Percentiles rank a stretch among this genome's conserved stretches.
Conservation (phyloP, 345 rosid species). For the Bruguiera parviflora region DNA sequence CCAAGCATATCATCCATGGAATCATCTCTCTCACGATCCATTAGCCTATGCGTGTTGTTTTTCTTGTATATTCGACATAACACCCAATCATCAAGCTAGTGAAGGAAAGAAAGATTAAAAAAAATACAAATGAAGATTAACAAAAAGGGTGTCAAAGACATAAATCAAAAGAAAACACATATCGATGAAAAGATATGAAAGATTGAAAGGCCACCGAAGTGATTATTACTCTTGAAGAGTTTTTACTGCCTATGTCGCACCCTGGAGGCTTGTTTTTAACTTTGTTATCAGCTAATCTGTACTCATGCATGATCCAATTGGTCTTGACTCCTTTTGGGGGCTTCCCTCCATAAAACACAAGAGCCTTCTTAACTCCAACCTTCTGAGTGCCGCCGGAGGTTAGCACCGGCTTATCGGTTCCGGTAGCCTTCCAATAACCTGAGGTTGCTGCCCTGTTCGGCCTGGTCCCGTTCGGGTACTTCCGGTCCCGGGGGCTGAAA, state of each 20-base stretch:
- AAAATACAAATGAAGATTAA: background rate
- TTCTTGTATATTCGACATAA: constrained; percentile 91
- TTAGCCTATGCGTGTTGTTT: constrained; percentile 41
- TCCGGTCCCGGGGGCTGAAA: constrained; percentile 34
- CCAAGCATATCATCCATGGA: constrained; percentile 48
- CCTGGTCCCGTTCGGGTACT: constrained; percentile 34
- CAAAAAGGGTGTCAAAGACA: background rate
- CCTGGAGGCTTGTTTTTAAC: constrained; percentile 51
- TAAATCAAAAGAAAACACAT: background rate
- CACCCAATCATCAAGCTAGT: constrained; percentile 96
- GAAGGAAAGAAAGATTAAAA: background rate
- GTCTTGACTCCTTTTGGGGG: constrained; percentile 36
- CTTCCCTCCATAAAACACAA: constrained; percentile 35
- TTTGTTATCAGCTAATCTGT: constrained; percentile 25
- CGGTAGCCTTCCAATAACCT: constrained; percentile 39
- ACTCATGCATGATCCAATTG: constrained; percentile 39
- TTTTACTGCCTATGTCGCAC: constrained; percentile 62
- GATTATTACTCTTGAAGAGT: constrained; percentile 69
- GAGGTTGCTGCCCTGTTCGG: constrained; percentile 39
- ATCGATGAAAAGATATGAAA: background rate
- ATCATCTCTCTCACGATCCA: constrained; percentile 64
- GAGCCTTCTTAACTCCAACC: constrained; percentile 34
- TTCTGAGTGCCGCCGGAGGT: constrained; percentile 26
- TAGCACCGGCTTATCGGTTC: constrained; percentile 31
- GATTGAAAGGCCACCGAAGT: background rate